Evolutionary conservation across 371 early-diverging fungal species (phyloP), one percentile per base, ranked within the genome.

Genomic region (Rhizomucor pusillus): DNA sequence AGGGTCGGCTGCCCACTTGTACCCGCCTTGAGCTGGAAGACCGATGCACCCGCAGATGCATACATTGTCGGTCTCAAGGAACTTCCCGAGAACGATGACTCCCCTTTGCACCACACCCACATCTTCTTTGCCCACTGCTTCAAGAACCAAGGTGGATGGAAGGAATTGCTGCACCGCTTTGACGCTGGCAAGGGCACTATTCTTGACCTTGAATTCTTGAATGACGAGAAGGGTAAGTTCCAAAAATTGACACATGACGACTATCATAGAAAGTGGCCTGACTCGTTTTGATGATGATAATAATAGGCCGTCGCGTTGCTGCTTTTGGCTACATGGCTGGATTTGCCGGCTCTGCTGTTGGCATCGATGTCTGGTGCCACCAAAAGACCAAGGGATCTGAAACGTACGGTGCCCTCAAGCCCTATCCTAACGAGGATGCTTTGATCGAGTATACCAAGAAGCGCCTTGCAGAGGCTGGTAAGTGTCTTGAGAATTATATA

Each of bases 91-190:
- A 87, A 88, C 62, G 95, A 94, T 73, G 73, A 80, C 50, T 81
- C 90, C 35, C 92, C 97, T 44, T 84, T 97, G n/a, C 75, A 83
- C n/a, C 96, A 97, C 71, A 85, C 84, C 22, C 98, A 98, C 73
- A 94, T 98, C 68, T 92, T 94, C 81, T 98, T 98, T 72, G 98
- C 97, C 39, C 97, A 98, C 70, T 96, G 96, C 79, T 98, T 82
- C 85, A 98, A 98, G 86, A 75, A 82, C 56, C 97, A 98, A 75
- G 91, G 75, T 52, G 97, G 97, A 20, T 98, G 96, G 97, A 84
- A 85, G 65, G 90, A 95, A 29, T 79, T 95, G 18, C 71, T 98
- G 37, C 73, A 73, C 22, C 83, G 95, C 44, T 98, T 97, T 65
- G 82, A 86, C 60, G 74, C 72, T 40, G 98, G 96, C 35, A 81